phyloP scores from a whole-genome alignment of 495 filamentous ascomycete species.

The Hypoxylon subgilvum region DNA sequence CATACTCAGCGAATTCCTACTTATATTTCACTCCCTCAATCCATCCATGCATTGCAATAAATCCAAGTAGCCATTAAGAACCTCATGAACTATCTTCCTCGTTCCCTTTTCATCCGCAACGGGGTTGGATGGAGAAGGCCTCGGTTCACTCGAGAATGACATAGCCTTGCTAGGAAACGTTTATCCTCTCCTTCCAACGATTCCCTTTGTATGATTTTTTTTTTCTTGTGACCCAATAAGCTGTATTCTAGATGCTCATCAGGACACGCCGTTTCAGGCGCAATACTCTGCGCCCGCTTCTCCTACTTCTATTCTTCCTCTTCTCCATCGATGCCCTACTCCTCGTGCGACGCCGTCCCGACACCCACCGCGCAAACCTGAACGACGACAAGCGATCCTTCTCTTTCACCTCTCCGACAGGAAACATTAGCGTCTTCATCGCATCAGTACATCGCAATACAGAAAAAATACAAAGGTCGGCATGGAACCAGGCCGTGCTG shows the following conservation, averaged over 20 bases:
- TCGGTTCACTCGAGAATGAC: conserved; percentile 22
- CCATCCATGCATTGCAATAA: not conserved
- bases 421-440: conserved; percentile 60
- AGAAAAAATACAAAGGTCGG: conserved; percentile 59
- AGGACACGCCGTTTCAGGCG: conserved; percentile 44
- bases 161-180: conserved; percentile 10
- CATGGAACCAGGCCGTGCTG: conserved; percentile 66
- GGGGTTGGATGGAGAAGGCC: conserved; percentile 16
- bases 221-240: not conserved
- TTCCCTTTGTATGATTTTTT: conserved; percentile 12
- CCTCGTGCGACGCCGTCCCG: conserved; percentile 37
- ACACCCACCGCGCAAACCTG: conserved; percentile 33
- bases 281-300: conserved; percentile 38
- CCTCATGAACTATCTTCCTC: conserved; percentile 18
- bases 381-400: conserved; percentile 20
- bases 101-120: conserved; percentile 21
- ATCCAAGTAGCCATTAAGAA: not conserved
- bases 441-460: conserved; percentile 73
- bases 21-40: conserved; percentile 1
- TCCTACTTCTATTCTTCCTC: conserved; percentile 40
- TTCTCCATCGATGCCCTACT: conserved; percentile 39
- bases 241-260: conserved; percentile 39
- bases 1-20: conserved; percentile 7
- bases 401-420: conserved; percentile 12
- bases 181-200: conserved; percentile 3